Evolutionary conservation across 345 rosid species (phyloP), one percentile per base, ranked within the genome.

Genomic region (Rhodamnia rubescens): DNA sequence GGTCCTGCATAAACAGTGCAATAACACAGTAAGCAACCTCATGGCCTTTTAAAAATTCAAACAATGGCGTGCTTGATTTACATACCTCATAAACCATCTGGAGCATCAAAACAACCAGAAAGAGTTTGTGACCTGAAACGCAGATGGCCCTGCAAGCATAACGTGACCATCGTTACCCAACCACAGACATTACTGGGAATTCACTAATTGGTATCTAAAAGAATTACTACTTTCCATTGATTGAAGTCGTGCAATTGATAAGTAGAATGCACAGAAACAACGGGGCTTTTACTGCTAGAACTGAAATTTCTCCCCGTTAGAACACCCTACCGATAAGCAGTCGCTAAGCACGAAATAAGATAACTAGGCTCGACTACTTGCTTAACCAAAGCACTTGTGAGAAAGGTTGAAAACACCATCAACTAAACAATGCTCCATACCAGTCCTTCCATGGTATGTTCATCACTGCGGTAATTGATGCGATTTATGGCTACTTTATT

Each of bases 91-190:
- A 92, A 85, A 85, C 87, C 89, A 74, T 87, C 92, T 42, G 78
- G 92, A 6, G 90, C 88, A 85, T 91, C 90, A 42, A 90, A 92
- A 89, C 93, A 90, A 81, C 89, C 92, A 32, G 87, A 94, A 58
- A 88, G 83, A 12, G 87, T 59, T 86, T 91, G 84, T 53, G 74
- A 87, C 85, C 91, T 88, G 61, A 87, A 87, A 59, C 92, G 74
- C 2, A 87, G 88, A 53, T 92, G 95, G 84, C 87, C 92, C 91
- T 93, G 94, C 85, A 87, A 87, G 86, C 85, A 87, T 78, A 53
- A 53, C 11, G 26, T 59, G 44, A 82, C 16, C 29, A 69, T 69
- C 47, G 13, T 69, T 69, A 69, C 6, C 80, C 80, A 69, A 20
- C 80, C 80, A 69, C 47, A 69, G 78, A 69, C 47, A 69, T 69